These are phyloP conservation scores for Podila epigama DNA, from an alignment of 192 early-diverging fungal genomes.

Conservation along the genomic window DNA sequence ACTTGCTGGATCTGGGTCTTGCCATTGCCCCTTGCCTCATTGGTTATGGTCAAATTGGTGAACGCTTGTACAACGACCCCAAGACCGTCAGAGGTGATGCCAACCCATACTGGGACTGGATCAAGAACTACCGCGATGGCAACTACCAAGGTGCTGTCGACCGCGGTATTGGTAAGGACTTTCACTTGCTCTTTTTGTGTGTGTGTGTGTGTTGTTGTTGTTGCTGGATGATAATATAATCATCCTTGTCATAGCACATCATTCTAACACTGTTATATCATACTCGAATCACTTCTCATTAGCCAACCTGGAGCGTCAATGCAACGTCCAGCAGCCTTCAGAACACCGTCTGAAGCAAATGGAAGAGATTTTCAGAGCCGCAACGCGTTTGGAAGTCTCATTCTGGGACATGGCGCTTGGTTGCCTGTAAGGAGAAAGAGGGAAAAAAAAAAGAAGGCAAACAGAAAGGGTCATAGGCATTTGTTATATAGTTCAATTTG, in stretches of 20 bases:
- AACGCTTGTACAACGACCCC: constrained; percentile 67
- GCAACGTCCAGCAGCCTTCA: constrained; percentile 59
- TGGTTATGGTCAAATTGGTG: constrained; percentile 84
- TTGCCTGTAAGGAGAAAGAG: constrained; percentile 13
- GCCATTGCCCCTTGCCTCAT: constrained; percentile 88
- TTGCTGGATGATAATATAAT: neutral
- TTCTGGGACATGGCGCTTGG: constrained; percentile 78
- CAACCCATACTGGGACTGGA: constrained; percentile 88
- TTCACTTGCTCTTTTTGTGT: too few relatives aligned
- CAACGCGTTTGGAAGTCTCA: constrained; percentile 71
- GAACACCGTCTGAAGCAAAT: constrained; percentile 63
- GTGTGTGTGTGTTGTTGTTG: neutral
- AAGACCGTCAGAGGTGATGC: constrained; percentile 69
- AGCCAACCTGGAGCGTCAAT: constrained; percentile 63
- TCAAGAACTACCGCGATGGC: constrained; percentile 69
- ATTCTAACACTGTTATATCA: neutral
- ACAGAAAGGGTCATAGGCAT: neutral
- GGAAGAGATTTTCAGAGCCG: constrained; percentile 73
- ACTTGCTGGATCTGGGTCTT: constrained; percentile 75
- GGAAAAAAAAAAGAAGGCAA: neutral
- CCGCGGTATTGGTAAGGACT: constrained; percentile 60
- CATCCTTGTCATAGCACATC: neutral
- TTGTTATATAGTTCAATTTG: neutral
- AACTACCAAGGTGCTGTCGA: constrained; percentile 74
- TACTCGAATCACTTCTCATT: neutral